Evolutionary conservation across 2,329 filamentous ascomycete species (phyloP), one percentile per base, ranked within the genome.

Genomic region (Leptographium wingfieldii): DNA sequence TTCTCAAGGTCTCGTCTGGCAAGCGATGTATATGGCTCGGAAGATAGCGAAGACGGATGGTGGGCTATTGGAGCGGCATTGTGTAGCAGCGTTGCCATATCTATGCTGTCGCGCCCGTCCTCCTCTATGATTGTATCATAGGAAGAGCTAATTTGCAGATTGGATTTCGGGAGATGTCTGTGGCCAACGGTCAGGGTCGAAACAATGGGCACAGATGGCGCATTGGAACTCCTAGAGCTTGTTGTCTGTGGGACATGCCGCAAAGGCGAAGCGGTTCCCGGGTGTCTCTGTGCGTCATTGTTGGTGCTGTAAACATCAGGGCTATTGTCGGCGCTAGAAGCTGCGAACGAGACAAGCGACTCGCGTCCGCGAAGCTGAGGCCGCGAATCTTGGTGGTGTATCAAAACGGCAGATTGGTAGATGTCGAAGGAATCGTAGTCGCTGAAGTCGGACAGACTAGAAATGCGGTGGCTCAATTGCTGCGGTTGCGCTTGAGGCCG

Each of bases 341-440:
- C 72, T 57, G 72, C 69, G n/a, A 76, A 65, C 4, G 75, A 76
- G 22, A 72, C 70, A 58, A 75, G 67, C 16, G 74, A 74, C 57
- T 72, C 71, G 25, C 71, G 72, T 16, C 69, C 69, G 9, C 70
- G 69, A 35, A 73, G 14, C 22, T 22, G 40, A 14, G 16, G 11
- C 33, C 5, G 9, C 43, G 56, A 12, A n/a, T 49, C n/a, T 5
- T 59, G 49, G 5, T 62, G 38, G 3, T 59, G 49, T 3, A 57
- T 68, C 62, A 49, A 64, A 54, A 43, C 58, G n/a, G 61, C 62
- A 11, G 61, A 55, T 22, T 61, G 56, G 55, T 63, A 60, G 2
- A 67, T 70, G 59, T 85, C 85, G 68, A 92, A 96, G 40, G 62
- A 65, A 27, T 65, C 68, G 48, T 67, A 66, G 61, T 69, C 67